phyloP scores from a whole-genome alignment of 2,329 filamentous ascomycete genomes.

The Diaporthe destruens region DNA sequence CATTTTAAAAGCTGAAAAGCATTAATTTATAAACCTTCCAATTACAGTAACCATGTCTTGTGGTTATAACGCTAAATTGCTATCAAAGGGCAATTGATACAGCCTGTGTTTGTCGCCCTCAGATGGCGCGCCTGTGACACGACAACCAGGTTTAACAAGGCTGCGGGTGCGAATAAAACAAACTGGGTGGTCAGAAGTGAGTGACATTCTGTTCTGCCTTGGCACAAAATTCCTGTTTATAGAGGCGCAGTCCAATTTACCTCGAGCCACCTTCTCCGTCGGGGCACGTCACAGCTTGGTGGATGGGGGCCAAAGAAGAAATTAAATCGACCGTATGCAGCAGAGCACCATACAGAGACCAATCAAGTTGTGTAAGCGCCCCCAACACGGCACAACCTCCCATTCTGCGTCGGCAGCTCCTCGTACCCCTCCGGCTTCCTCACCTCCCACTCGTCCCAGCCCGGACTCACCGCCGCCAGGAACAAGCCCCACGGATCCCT shows the following conservation, averaged over 20 bases:
- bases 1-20: no score
- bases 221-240: background rate
- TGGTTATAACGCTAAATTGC: background rate
- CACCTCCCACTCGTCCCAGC: constrained; percentile 17
- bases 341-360: no score
- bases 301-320: no score
- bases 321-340: no score
- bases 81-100: background rate
- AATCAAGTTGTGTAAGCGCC: background rate
- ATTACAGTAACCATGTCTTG: background rate
- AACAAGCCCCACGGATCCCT: constrained; percentile 54
- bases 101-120: background rate
- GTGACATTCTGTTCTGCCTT: background rate
- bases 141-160: background rate
- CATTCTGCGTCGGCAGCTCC: constrained; percentile 23
- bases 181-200: background rate
- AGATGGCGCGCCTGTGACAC: background rate
- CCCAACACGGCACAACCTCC: constrained; percentile 5
- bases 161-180: background rate
- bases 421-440: constrained; percentile 1
- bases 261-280: background rate
- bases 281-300: no score
- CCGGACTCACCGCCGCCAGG: constrained; percentile 46
- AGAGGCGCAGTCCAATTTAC: background rate
- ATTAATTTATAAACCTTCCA: background rate